These are phyloP conservation scores for Setaria italica DNA, from an alignment of 202 grass and related monocot species.

Conservation along the genomic window DNA sequence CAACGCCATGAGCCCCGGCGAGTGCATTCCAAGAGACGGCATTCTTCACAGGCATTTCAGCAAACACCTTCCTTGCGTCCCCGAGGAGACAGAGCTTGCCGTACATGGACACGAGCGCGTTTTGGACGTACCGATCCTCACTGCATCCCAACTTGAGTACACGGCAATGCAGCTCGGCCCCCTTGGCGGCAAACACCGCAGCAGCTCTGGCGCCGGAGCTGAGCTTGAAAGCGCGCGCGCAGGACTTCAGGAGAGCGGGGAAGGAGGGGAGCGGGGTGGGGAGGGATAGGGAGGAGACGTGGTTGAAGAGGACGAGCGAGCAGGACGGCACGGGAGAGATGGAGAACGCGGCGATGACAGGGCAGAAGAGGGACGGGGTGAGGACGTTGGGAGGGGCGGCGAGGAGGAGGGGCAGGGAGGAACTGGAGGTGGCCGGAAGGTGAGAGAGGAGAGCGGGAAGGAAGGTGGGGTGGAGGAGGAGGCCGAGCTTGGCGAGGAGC, in stretches of 20 bases:
- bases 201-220: neutral
- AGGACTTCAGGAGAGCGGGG: conserved; percentile 75
- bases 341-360: conserved; percentile 54
- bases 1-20: conserved; percentile 45
- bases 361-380: conserved; percentile 50
- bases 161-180: conserved; percentile 59
- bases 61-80: conserved; percentile 59
- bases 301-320: conserved; percentile 54
- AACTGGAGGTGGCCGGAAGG: conserved; percentile 46
- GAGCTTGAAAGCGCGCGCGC: conserved; percentile 58
- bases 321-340: conserved; percentile 44
- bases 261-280: conserved; percentile 62
- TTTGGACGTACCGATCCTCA: conserved; percentile 51
- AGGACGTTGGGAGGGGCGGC: conserved; percentile 9
- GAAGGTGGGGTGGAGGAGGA: conserved; percentile 54
- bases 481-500: conserved; percentile 60
- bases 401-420: conserved; percentile 49
- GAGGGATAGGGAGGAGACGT: conserved; percentile 39
- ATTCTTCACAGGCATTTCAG: conserved; percentile 58
- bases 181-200: conserved; percentile 45
- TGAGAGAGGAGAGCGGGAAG: conserved; percentile 44
- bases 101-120: conserved; percentile 74
- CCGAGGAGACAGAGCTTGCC: conserved; percentile 44
- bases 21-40: conserved; percentile 62
- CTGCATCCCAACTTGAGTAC: conserved; percentile 39